These are phyloP conservation scores for Myriosclerotinia scirpicola DNA, from an alignment of 2,329 filamentous ascomycete genomes.

Conservation along the genomic window DNA sequence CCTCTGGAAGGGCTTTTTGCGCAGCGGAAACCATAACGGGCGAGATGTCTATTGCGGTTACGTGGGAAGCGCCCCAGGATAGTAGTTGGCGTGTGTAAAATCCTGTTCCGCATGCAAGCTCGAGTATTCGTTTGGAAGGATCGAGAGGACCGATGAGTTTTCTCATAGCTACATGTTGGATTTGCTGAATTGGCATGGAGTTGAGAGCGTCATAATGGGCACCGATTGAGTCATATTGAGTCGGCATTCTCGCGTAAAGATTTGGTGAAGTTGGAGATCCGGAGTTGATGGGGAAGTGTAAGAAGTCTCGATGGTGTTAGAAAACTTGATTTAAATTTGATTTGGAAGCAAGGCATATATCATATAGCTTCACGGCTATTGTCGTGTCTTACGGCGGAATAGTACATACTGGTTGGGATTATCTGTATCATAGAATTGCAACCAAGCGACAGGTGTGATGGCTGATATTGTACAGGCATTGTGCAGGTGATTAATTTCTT, in stretches of 20 bases:
- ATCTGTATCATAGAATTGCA: neutral
- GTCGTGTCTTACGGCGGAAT: neutral
- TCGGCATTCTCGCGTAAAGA: neutral
- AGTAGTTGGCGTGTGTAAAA: neutral
- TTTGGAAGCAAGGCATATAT: neutral
- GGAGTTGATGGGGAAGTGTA: neutral
- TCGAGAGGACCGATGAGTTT: neutral
- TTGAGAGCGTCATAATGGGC: neutral
- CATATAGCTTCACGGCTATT: neutral
- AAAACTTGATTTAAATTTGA: neutral
- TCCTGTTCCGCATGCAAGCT: conserved; percentile 16
- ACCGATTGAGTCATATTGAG: conserved; percentile 16
- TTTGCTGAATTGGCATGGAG: neutral
- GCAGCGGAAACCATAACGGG: conserved; percentile 1
- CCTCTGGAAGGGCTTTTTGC: neutral
- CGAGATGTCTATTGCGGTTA: conserved; percentile 14
- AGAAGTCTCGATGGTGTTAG: neutral
- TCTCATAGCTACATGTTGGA: conserved; percentile 3
- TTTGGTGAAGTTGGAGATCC: neutral
- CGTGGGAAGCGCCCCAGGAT: conserved; percentile 8
- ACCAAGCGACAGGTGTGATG: too few species aligned
- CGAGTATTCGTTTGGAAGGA: neutral
- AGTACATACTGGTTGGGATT: neutral
- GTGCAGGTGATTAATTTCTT: too few species aligned
- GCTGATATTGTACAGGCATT: too few species aligned